Evolutionary conservation across 768 basidiomycete genomes (phyloP).

Genomic region (Tylopilus sp.): DNA sequence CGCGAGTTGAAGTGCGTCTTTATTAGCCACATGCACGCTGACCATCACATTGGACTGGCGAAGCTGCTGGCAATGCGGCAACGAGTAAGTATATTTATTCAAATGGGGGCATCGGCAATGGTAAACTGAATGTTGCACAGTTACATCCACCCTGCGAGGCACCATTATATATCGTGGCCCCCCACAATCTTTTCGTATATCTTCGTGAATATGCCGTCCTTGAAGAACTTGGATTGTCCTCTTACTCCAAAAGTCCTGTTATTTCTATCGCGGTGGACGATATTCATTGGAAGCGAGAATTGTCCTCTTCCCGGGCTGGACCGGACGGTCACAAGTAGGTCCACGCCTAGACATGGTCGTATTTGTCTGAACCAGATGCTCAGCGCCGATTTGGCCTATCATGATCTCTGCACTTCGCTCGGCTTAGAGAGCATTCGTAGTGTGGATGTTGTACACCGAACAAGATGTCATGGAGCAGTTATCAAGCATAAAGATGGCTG

Average conservation of each 20-base stretch:
- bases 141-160: conserved; percentile 56
- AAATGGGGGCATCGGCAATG: neutral
- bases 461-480: conserved; percentile 67
- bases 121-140: conserved; percentile 35
- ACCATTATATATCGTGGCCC: conserved; percentile 70
- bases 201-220: conserved; percentile 71
- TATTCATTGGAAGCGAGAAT: conserved; percentile 43
- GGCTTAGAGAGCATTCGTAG: conserved; percentile 61
- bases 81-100: conserved; percentile 43
- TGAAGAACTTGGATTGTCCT: conserved; percentile 64
- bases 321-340: conserved; percentile 6
- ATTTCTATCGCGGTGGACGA: conserved; percentile 54
- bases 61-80: conserved; percentile 70
- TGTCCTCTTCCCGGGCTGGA: conserved; percentile 29
- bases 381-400: conserved; percentile 44
- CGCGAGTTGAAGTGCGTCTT: conserved; percentile 77
- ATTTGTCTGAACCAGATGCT: neutral
- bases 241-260: conserved; percentile 47
- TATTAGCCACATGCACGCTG: conserved; percentile 87
- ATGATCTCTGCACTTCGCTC: conserved; percentile 46
- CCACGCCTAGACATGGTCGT: neutral
- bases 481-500: conserved; percentile 60
- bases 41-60: conserved; percentile 85
- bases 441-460: conserved; percentile 72
- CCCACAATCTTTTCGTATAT: conserved; percentile 55